Evolutionary conservation across 177 flowering plant species (phyloP), one percentile per base, ranked within the genome.

Genomic region (Vitis hybrid): DNA sequence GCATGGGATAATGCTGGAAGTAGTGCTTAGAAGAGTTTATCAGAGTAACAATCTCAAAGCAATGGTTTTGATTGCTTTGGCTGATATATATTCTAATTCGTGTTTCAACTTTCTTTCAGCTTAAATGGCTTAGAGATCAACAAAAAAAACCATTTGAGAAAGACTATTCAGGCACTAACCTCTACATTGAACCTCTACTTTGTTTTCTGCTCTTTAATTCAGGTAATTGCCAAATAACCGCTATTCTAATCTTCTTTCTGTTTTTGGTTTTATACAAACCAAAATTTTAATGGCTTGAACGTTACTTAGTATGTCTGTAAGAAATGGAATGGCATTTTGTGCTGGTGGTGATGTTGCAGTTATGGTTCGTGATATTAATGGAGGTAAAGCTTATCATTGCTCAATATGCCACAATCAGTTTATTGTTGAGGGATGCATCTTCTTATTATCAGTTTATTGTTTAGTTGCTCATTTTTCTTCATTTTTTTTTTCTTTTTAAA

Each of bases 1-100:
- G 99, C 99, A 75, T 93, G 99, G 85, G 99, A 96, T 86, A 97
- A 96, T 80, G 99, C 99, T 77, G 99, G 99, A 66, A 96, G 91
- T 75, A 93, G 97, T 89, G 99, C 99, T 10, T 91, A 96, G 74
- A 93, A 87, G 80, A 96, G 99, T 71, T 89, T 96, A 72, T 84
- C 97, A 95, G 77, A 95, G 94, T 76, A 95, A 95, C 82, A 95
- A 95, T 79, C 93, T 95, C 9, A 95, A 95, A 79, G 99, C 99
- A 29, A 95, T 90, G 98, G 99, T 95, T 31, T 93, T 95, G 99
- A 95, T 97, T 85, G 97, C 99, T 75, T 95, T 95, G 78, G 99
- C 85, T 95, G 26, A 95, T 95, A 57, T 98, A 95, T 78, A 95
- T 98, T 66, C 53, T 79, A 86, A 21, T 21, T 21, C 1, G 0